A percentile compares a stretch with the other conserved stretches of the same genome.
Evolutionary conservation across 225 moss, liverwort and hornwort genomes (phyloP).

Genomic region (Marchantia paleacea): DNA sequence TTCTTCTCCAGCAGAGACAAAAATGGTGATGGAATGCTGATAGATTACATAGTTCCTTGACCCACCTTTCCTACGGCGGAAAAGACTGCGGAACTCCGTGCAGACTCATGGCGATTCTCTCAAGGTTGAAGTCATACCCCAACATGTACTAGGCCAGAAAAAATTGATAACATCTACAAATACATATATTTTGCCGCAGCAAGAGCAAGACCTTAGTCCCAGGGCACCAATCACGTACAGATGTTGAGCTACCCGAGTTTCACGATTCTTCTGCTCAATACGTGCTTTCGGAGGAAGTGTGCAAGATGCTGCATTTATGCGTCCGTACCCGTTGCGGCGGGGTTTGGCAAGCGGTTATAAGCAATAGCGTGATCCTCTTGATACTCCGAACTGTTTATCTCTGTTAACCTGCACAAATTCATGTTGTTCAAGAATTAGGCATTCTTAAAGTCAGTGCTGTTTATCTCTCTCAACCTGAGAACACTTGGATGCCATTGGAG

Average conservation of each 20-base stretch:
- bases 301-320: background rate
- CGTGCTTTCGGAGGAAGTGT: background rate
- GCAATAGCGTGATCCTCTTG: conserved; percentile 62
- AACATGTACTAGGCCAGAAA: background rate
- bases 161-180: background rate
- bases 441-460: background rate
- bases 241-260: background rate
- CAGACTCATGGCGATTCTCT: background rate
- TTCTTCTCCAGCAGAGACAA: background rate
- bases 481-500: too few species aligned
- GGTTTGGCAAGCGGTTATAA: conserved; percentile 9
- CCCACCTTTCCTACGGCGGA: too few species aligned
- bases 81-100: too few species aligned
- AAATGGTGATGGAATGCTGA: background rate
- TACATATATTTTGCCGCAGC: background rate
- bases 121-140: background rate
- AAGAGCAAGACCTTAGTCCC: background rate
- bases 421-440: background rate
- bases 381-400: conserved; percentile 79
- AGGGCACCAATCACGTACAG: background rate
- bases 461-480: too few species aligned
- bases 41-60: background rate
- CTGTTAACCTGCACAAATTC: conserved; percentile 57
- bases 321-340: conserved; percentile 18
- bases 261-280: background rate